Percentiles rank a stretch among this genome's conserved stretches.
Conservation (phyloP, 192 early-diverging fungal genomes). For the Coemansia sp. region DNA sequence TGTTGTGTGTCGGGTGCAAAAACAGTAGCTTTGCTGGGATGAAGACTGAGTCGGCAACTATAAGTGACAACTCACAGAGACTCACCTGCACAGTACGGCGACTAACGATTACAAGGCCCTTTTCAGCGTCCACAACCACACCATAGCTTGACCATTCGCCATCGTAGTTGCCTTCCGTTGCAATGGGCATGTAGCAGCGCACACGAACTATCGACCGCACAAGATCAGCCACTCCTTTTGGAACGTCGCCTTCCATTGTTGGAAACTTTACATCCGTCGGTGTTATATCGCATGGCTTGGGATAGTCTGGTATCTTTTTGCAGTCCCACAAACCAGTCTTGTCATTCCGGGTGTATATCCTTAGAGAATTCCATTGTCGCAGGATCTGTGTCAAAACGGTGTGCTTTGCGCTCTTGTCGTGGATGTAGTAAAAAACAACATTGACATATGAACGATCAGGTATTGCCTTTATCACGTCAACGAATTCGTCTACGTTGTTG, state of each 20-base stretch:
- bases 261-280: constrained; percentile 29
- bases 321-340: constrained; percentile 47
- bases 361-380: constrained; percentile 29
- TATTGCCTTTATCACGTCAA: constrained; percentile 62
- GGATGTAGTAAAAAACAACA: constrained; percentile 26
- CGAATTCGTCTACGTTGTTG: constrained; percentile 65
- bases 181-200: constrained; percentile 16
- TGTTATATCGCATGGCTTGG: constrained; percentile 9
- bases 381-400: constrained; percentile 2
- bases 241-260: constrained; percentile 22
- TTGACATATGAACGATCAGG: constrained; percentile 52
- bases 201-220: constrained; percentile 37
- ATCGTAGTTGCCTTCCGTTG: constrained; percentile 21
- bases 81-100: constrained; percentile 78
- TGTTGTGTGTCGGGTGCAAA: constrained; percentile 87
- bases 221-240: constrained; percentile 22
- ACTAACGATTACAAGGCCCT: constrained; percentile 79
- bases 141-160: constrained; percentile 55
- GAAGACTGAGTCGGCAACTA: constrained; percentile 84
- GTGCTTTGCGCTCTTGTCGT: constrained; percentile 29
- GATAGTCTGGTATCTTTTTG: constrained; percentile 10
- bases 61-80: constrained; percentile 77
- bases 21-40: constrained; percentile 82
- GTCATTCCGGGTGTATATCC: constrained; percentile 42
- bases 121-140: constrained; percentile 74